phyloP scores from a whole-genome alignment of 176 grass and related monocot genomes.

The Hsuehochloa calcarea region DNA sequence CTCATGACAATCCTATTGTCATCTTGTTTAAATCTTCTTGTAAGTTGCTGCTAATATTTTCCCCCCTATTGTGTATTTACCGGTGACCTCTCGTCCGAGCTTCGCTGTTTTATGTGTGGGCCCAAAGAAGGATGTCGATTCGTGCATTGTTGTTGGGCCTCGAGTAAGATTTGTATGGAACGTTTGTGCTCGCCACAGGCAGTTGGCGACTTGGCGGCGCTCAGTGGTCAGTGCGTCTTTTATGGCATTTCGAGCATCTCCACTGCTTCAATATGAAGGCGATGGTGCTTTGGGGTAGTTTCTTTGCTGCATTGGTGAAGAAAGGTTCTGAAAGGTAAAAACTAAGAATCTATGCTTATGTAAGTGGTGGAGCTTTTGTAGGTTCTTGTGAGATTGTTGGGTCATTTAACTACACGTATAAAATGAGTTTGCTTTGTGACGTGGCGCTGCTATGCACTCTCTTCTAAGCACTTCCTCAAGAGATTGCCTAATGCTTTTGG shows the following conservation, averaged over 20 bases:
- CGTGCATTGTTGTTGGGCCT: neutral
- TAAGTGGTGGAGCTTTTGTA: neutral
- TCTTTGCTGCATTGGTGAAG: too few species aligned
- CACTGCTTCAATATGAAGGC: neutral
- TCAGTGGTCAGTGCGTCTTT: neutral
- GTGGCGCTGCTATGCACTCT: too few species aligned
- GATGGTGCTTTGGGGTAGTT: neutral
- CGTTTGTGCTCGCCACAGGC: neutral
- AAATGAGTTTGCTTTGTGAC: too few species aligned
- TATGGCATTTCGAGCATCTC: neutral
- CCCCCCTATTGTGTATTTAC: neutral
- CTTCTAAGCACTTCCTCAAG: too few species aligned
- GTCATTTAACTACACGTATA: too few species aligned
- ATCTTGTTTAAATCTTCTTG: slow-evolving; percentile 28
- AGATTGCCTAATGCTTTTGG: too few species aligned
- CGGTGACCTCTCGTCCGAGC: neutral
- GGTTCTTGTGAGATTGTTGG: too few species aligned
- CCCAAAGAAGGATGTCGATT: neutral
- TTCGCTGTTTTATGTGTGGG: neutral
- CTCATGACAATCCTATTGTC: neutral
- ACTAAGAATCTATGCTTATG: neutral
- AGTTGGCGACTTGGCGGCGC: neutral
- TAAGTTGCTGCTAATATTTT: neutral
- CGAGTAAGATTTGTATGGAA: neutral
- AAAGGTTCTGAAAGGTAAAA: too few species aligned